A percentile compares a stretch with the other conserved stretches of the same genome.
phyloP scores from a whole-genome alignment of 2,329 filamentous ascomycete species.

The Ophiocordyceps camponoti-rufipedis region DNA sequence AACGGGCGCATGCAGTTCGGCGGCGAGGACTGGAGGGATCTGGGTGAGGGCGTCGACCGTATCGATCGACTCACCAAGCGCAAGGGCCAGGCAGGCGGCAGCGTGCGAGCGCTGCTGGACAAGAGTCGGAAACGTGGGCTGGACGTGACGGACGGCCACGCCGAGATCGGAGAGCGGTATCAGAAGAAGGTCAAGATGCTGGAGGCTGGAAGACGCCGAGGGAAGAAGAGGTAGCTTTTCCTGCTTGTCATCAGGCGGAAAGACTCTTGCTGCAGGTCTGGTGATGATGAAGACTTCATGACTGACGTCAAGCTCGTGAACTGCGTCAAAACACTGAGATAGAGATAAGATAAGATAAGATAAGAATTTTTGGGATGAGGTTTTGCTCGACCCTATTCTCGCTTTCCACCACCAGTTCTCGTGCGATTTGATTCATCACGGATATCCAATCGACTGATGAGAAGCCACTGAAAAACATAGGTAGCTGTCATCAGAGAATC shows the following conservation, averaged over 20 bases:
- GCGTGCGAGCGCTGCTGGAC: slow-evolving; percentile 48
- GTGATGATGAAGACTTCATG: too few species aligned
- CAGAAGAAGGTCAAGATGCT: slow-evolving; percentile 47
- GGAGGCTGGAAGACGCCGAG: slow-evolving; percentile 25
- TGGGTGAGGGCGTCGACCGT: slow-evolving; percentile 72
- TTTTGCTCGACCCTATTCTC: background rate
- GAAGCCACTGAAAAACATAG: too few species aligned
- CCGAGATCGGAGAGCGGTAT: slow-evolving; percentile 55
- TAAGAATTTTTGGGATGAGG: background rate
- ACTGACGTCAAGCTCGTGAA: too few species aligned
- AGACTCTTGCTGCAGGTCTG: background rate
- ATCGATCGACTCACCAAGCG: slow-evolving; percentile 68
- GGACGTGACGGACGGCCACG: slow-evolving; percentile 48
- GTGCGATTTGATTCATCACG: too few species aligned
- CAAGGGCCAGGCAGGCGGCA: slow-evolving; percentile 36
- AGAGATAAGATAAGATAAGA: background rate
- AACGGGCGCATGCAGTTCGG: slow-evolving; percentile 51
- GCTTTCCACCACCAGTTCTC: background rate
- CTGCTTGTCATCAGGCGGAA: background rate
- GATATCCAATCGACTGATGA: too few species aligned
- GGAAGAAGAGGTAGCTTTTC: slow-evolving; percentile 18
- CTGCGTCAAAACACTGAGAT: background rate
- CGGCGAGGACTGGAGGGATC: slow-evolving; percentile 79
- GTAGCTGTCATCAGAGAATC: too few species aligned
- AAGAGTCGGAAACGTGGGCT: slow-evolving; percentile 69